These are phyloP conservation scores for Ophiostoma novo-ulmi DNA, from an alignment of 2,329 filamentous ascomycete genomes.

Conservation along the genomic window DNA sequence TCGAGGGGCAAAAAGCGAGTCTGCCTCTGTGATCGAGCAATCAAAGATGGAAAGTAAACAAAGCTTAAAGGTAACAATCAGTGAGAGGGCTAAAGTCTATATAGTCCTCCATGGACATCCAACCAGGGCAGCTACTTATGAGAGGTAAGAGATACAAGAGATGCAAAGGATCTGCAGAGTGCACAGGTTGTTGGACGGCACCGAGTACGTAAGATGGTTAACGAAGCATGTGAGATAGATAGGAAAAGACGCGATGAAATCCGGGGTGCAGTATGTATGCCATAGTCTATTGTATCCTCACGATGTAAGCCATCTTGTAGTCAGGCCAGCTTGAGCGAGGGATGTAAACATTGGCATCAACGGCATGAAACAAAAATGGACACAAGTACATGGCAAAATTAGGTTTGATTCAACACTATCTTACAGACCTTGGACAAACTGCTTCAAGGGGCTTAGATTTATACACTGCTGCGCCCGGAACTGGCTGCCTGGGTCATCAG, in stretches of 20 bases:
- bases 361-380: neutral
- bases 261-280: neutral
- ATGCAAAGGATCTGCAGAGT: neutral
- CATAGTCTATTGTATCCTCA: neutral
- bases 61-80: neutral
- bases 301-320: neutral
- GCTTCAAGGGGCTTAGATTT: too few relatives aligned
- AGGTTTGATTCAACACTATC: neutral
- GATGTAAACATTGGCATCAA: neutral
- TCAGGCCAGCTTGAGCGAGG: neutral
- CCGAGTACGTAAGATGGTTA: neutral
- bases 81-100: neutral
- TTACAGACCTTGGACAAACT: neutral
- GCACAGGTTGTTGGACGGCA: neutral
- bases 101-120: neutral
- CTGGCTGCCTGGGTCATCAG: conserved; percentile 66
- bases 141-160: neutral
- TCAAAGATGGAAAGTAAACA: neutral
- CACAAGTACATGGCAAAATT: neutral
- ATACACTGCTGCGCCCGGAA: neutral
- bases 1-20: neutral
- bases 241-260: neutral
- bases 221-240: neutral
- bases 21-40: neutral
- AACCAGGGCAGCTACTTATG: neutral